Evolutionary conservation across 2,329 filamentous ascomycete genomes (phyloP).

Genomic region (Sporothrix protearum): DNA sequence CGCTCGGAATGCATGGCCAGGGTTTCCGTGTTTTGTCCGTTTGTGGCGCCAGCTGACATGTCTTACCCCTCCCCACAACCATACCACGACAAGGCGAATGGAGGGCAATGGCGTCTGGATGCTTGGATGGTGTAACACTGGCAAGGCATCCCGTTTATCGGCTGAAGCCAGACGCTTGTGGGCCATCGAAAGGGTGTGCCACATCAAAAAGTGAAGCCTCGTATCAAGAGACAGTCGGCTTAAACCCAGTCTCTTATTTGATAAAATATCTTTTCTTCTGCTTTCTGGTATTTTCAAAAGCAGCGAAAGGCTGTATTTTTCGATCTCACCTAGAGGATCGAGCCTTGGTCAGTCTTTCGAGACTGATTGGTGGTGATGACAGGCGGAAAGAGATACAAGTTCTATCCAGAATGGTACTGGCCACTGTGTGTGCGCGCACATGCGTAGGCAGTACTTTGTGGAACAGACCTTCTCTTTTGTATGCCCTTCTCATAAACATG

Average conservation of each 20-base stretch:
- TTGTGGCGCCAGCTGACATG: neutral
- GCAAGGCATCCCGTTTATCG: slow-evolving; percentile 13
- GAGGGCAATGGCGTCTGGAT: neutral
- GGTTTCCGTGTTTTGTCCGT: neutral
- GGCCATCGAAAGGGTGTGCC: neutral
- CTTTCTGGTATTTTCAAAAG: too few species aligned
- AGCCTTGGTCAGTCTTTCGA: neutral
- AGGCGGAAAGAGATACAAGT: neutral
- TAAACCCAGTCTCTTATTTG: too few species aligned
- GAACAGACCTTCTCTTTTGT: neutral
- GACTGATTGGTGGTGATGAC: neutral
- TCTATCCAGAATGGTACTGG: neutral
- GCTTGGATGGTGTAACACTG: slow-evolving; percentile 14
- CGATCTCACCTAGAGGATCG: neutral
- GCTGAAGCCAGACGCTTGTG: neutral
- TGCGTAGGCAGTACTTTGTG: neutral
- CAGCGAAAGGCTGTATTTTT: too few species aligned
- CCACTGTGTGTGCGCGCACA: neutral
- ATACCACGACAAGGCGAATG: neutral
- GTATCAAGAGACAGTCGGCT: neutral
- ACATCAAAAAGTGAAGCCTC: neutral
- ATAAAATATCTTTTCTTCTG: neutral
- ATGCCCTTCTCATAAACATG: neutral
- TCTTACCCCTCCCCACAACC: neutral
- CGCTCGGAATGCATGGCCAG: neutral